A percentile compares a stretch with the other conserved stretches of the same genome.
phyloP scores from a whole-genome alignment of 352 stramenopile genomes.

The Globisporangium recalcitrans region DNA sequence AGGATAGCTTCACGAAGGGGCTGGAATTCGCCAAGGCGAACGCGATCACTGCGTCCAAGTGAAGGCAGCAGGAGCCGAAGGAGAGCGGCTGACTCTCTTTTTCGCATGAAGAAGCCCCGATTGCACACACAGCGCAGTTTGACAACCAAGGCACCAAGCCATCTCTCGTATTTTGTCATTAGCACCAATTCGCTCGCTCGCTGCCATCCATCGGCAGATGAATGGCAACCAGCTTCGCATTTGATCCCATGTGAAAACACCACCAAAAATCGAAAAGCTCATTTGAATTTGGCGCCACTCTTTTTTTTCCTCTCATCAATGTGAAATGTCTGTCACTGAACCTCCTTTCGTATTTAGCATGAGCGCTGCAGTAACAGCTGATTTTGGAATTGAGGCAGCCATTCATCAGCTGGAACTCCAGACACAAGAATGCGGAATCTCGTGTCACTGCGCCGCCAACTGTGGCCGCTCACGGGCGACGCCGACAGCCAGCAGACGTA shows the following conservation, averaged over 20 bases:
- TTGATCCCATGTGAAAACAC: background rate
- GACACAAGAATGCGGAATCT: constrained; percentile 48
- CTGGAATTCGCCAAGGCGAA: constrained; percentile 49
- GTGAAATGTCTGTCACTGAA: too few relatives aligned
- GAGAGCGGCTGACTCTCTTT: background rate
- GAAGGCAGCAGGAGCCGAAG: background rate
- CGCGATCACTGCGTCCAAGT: constrained; percentile 9
- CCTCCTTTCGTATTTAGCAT: constrained; percentile 1
- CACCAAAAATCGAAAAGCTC: background rate
- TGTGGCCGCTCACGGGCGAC: constrained; percentile 30
- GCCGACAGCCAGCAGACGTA: background rate
- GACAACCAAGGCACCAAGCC: background rate
- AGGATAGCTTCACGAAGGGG: constrained; percentile 77
- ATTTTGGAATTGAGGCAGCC: constrained; percentile 5
- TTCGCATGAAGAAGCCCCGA: background rate
- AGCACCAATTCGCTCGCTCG: background rate
- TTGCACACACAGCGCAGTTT: constrained; percentile 5
- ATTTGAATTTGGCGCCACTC: background rate
- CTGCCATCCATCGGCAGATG: background rate
- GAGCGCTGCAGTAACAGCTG: background rate
- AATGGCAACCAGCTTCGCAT: background rate
- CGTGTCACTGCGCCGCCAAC: constrained; percentile 39
- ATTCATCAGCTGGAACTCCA: constrained; percentile 2
- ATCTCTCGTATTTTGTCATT: background rate
- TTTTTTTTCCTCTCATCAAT: too few relatives aligned